A percentile compares a stretch with the other conserved stretches of the same genome.
Evolutionary conservation across 2,329 filamentous ascomycete genomes (phyloP).

Genomic region (Thelonectria discophora): DNA sequence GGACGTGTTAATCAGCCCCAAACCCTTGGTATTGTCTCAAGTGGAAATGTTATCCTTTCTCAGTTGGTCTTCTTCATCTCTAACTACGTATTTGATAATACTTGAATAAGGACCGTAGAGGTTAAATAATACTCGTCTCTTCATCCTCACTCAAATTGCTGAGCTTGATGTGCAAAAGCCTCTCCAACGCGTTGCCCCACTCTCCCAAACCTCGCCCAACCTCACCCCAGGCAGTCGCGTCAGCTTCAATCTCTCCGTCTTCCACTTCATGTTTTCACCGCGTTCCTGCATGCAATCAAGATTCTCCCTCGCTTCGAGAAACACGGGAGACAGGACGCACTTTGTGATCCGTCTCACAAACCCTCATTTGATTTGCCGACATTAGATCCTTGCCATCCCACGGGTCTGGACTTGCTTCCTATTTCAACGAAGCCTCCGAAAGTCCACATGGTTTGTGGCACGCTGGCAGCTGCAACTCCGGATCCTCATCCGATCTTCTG

Average conservation of each 20-base stretch:
- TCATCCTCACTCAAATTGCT: not conserved
- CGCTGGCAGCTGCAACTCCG: constrained; percentile 18
- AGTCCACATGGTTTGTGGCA: constrained; percentile 31
- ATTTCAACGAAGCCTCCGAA: constrained; percentile 18
- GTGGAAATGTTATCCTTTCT: too few relatives aligned
- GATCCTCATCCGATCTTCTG: constrained; percentile 4
- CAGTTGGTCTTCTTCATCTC: too few relatives aligned
- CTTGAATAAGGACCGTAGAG: too few relatives aligned
- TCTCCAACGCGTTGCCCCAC: not conserved
- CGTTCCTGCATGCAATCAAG: constrained; percentile 31
- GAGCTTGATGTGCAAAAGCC: not conserved
- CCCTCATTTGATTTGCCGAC: constrained; percentile 22
- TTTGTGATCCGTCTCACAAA: constrained; percentile 25
- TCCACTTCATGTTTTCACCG: constrained; percentile 17
- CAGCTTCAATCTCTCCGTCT: constrained; percentile 25
- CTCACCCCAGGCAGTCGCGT: not conserved
- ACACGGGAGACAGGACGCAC: constrained; percentile 11
- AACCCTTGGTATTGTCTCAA: too few relatives aligned
- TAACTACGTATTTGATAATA: too few relatives aligned
- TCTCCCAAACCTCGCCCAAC: not conserved
- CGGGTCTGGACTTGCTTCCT: constrained; percentile 2
- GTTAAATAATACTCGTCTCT: too few relatives aligned
- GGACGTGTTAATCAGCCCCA: too few relatives aligned
- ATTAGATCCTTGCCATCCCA: constrained; percentile 7
- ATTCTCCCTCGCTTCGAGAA: constrained; percentile 34